A percentile compares a stretch with the other conserved stretches of the same genome.
Conservation (phyloP, 2,329 filamentous ascomycete species). For the Exophiala xenobiotica region DNA sequence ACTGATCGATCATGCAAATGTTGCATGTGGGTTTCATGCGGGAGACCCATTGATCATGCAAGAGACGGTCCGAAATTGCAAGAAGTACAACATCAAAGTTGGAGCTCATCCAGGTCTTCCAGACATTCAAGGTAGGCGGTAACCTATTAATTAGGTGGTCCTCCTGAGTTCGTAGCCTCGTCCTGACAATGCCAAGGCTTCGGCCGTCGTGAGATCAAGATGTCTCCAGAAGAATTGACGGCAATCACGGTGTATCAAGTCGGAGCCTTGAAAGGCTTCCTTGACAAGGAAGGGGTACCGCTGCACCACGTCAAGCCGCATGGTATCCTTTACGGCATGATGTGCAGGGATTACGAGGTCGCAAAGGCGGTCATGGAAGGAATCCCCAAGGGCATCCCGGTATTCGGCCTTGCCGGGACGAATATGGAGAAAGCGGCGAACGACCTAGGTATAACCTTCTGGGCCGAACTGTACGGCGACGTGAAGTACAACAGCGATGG, state of each 20-base stretch:
- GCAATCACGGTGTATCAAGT: constrained; percentile 63
- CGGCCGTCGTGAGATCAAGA: constrained; percentile 61
- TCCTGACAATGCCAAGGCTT: constrained; percentile 51
- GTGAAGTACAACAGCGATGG: constrained; percentile 55
- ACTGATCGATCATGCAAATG: constrained; percentile 61
- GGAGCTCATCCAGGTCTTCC: constrained; percentile 65
- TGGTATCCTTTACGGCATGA: constrained; percentile 60
- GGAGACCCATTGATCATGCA: constrained; percentile 66
- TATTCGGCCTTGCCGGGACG: constrained; percentile 57
- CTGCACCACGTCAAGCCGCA: constrained; percentile 65
- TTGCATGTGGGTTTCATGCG: constrained; percentile 61
- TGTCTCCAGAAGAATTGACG: constrained; percentile 57
- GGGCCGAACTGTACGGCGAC: constrained; percentile 57
- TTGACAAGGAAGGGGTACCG: constrained; percentile 56
- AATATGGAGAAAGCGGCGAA: constrained; percentile 55
- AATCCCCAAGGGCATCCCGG: constrained; percentile 50
- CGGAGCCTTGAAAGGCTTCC: constrained; percentile 60
- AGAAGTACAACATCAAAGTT: constrained; percentile 55
- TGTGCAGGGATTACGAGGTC: constrained; percentile 52
- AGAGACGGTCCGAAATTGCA: constrained; percentile 58
- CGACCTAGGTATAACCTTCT: constrained; percentile 54
- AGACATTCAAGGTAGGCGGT: constrained; percentile 41
- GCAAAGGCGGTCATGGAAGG: constrained; percentile 55
- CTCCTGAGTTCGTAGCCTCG: not conserved
- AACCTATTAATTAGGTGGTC: not conserved